Conservation (phyloP, 768 basidiomycete genomes). For the Rubroboletus satanas region DNA sequence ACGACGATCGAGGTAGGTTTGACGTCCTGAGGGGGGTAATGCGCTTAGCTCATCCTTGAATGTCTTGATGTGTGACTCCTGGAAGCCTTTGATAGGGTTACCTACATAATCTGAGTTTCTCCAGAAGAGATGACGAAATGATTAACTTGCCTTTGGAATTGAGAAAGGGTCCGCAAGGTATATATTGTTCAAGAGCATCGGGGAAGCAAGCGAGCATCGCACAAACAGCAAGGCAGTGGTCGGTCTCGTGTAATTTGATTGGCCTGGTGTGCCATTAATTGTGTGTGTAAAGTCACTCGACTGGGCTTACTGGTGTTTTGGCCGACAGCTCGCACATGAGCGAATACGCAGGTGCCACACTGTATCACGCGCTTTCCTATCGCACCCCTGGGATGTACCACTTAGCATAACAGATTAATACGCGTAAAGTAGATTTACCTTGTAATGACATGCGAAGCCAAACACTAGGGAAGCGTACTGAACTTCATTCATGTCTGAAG, state of each 20-base stretch:
- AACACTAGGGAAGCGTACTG: constrained; percentile 49
- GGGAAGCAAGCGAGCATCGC: constrained; percentile 7
- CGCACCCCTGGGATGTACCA: constrained; percentile 18
- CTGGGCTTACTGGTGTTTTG: constrained; percentile 22
- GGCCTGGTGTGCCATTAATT: constrained; percentile 11
- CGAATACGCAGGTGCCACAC: constrained; percentile 34
- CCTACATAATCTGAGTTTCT: constrained; percentile 14
- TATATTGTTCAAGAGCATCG: constrained; percentile 17
- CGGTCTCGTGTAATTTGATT: constrained; percentile 11
- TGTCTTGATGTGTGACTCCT: constrained; percentile 13
- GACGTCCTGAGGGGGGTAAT: constrained; percentile 14
- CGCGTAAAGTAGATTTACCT: constrained; percentile 8
- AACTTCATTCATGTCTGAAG: constrained; percentile 45
- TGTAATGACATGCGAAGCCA: constrained; percentile 42
- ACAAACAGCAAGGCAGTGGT: constrained; percentile 7
- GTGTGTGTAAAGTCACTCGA: not conserved
- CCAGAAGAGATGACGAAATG: not conserved
- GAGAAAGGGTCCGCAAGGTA: constrained; percentile 27
- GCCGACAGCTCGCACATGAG: constrained; percentile 27
- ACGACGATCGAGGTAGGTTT: constrained; percentile 17
- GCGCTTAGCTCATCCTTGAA: constrained; percentile 14
- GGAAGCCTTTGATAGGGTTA: constrained; percentile 21
- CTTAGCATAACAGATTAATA: not conserved
- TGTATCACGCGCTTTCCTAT: constrained; percentile 23
- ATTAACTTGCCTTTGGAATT: constrained; percentile 18